Evolutionary conservation across 345 rosid genomes (phyloP), one percentile per base, ranked within the genome.

Genomic region (Salix viminalis): DNA sequence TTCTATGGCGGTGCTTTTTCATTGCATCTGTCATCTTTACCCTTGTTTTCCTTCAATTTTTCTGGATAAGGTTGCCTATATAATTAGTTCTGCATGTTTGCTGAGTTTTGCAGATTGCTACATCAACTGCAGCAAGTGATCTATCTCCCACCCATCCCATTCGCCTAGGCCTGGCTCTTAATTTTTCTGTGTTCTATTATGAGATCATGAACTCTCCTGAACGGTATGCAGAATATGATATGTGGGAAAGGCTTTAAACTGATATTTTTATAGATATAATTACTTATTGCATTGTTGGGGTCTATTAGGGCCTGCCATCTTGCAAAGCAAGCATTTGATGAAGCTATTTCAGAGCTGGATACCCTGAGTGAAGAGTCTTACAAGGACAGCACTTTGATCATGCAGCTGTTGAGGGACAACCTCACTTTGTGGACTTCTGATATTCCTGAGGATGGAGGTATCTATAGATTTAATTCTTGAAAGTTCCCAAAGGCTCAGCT

Each of bases 111-210:
- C 71, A 86, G 91, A 75, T 79, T 70, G 91, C 91, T 70, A 80
- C 86, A 23, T 80, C 85, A 62, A 75, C 84, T 71, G 91, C 88
- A 67, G 89, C 83, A 79, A 80, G 72, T 28, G 89, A 87, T 42
- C 80, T 88, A 70, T 81, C 91, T 66, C 86, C 91, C 18, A 88
- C 89, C 30, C 89, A 88, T 82, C 89, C 91, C 52, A 87, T 88
- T 73, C 82, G 87, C 74, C 83, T 86, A 77, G 91, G 91, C 62
- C 79, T 88, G 70, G 88, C 88, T 4, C 77, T 86, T 74, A 88
- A 88, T 73, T 88, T 84, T 73, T 88, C 91, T 0, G 89, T 88
- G 78, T 88, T 88, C 83, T 86, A 86, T 80, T 86, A 88, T 76
- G 91, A 88, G 84, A 84, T 88, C 77, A 78, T 86, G 81, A 84